Base-by-base conservation (phyloP, 305 asterid species). In the Solanum hybrid region DNA sequence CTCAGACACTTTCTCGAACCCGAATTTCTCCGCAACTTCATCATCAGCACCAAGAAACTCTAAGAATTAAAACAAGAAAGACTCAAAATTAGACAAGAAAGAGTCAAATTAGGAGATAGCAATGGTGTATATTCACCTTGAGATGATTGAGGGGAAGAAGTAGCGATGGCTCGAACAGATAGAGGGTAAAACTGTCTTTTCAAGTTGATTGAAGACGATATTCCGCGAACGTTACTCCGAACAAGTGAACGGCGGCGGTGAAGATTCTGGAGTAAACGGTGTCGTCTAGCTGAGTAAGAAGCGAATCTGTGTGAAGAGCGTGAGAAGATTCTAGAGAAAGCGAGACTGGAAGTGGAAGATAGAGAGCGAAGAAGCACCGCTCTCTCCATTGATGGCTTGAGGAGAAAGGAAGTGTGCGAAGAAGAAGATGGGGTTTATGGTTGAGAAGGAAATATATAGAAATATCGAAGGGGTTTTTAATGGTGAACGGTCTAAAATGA, bases 1-100 rank as follows among this genome's bases (percentile, higher is more conserved):
- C 93, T 95, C 99, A 70, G 96, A 93, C 33, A 96, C 95, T 88
- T 94, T 95, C 95, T 96, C 98, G 89, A 97, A 97, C 80, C 99
- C 99, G n/a, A 93, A 94, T 94, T 96, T 96, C 93, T 93, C 95
- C 70, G 97, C 97, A 90, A 94, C 95, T 24, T 93, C 98, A 94
- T 93, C 95, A 51, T 95, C 96, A 89, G 97, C 96, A 89, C 97
- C 98, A 93, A 93, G 38, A 87, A 88, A 90, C 84, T 95, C 98
- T 95, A 77, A 89, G 41, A 79, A 73, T 39, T 27, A 39, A 7
- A 36, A 39, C 32, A 76, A 68, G 22, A 32, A 33, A 38, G 72
- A 22, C n/a, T 10, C 14, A 29, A 89, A 31, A 37, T 82, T 9
- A 24, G n/a, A 83, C 2, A 26, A 61, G 24, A 12, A 32, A 36